Evolutionary conservation across 2,329 filamentous ascomycete genomes (phyloP), one percentile per base, ranked within the genome.

Genomic region (Fusarium setosum): DNA sequence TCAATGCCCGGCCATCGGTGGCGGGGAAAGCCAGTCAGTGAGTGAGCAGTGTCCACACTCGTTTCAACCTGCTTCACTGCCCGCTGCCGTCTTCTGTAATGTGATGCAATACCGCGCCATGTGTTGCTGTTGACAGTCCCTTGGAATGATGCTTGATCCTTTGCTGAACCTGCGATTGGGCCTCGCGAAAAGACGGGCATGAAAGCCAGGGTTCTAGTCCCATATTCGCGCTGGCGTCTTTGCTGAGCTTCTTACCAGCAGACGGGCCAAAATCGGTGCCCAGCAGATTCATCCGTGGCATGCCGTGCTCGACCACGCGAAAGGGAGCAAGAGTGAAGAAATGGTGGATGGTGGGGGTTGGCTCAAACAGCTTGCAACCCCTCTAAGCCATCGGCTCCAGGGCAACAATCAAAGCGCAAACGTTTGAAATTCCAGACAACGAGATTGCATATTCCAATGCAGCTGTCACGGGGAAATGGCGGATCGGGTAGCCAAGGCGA

Each of bases 1-100:
- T 55, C 38, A 41, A 48, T 32, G 35, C 44, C 54, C 35, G 37
- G 54, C 54, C 31, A 41, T 35, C 38, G 49, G 42, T 57, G 51
- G 56, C 35, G 47, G 57, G 45, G 45, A 38, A 45, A 53, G 54
- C 61, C 42, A 56, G 54, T 44, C 24, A 51, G 17, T 35, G 54
- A 59, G 59, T 41, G 56, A 67, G 53, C 53, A 68, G 59, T 67
- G 59, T 60, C 68, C 69, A 72, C 69, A 67, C 65, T 70, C 56
- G 62, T 69, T 70, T 68, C 59, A 64, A 63, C 58, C 47, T 50
- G 61, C 59, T 63, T 70, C 55, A 59, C 51, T 57, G 40, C 32
- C 55, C 48, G 52, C 48, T 61, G 45, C 42, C 48, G 44, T 40
- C 40, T 38, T 45, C 51, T 59, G 61, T 61, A 58, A 48, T 62